These are phyloP conservation scores for Lepidium sativum DNA, from an alignment of 345 rosid genomes.

Conservation along the genomic window DNA sequence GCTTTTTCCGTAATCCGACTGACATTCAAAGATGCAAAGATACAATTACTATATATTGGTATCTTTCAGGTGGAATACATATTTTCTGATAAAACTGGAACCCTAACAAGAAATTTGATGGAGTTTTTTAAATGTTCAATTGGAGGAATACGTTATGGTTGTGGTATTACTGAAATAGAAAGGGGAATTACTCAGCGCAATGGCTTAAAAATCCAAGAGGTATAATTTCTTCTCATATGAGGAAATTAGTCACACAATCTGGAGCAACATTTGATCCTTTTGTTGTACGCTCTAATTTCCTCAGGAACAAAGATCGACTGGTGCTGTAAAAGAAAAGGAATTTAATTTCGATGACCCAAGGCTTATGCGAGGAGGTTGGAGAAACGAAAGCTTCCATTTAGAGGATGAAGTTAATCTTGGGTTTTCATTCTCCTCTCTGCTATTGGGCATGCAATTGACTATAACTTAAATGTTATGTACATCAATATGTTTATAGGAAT, in stretches of 20 bases:
- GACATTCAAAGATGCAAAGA: background rate
- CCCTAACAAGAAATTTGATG: constrained; percentile 92
- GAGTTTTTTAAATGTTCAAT: constrained; percentile 98
- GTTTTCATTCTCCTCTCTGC: background rate
- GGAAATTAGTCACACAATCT: background rate
- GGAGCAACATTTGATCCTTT: background rate
- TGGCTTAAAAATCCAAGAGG: constrained; percentile 67
- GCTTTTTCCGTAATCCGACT: background rate
- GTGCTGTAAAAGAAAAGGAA: constrained; percentile 56
- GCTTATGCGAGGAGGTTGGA: constrained; percentile 93
- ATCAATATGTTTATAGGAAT: constrained; percentile 43
- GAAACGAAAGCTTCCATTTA: constrained; percentile 41
- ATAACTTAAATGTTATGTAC: background rate
- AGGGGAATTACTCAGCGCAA: constrained; percentile 58
- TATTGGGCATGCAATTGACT: background rate
- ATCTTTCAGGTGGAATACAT: constrained; percentile 79
- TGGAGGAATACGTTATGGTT: constrained; percentile 89
- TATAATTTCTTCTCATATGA: constrained; percentile 13
- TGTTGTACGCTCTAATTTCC: background rate
- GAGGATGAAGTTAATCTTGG: background rate
- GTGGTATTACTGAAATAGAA: constrained; percentile 90
- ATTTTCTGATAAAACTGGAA: constrained; percentile 98
- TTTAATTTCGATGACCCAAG: constrained; percentile 88
- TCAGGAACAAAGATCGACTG: constrained; percentile 42
- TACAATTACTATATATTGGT: background rate